Evolutionary conservation across 345 rosid species (phyloP), one percentile per base, ranked within the genome.

Genomic region (Erucastrum elatum): DNA sequence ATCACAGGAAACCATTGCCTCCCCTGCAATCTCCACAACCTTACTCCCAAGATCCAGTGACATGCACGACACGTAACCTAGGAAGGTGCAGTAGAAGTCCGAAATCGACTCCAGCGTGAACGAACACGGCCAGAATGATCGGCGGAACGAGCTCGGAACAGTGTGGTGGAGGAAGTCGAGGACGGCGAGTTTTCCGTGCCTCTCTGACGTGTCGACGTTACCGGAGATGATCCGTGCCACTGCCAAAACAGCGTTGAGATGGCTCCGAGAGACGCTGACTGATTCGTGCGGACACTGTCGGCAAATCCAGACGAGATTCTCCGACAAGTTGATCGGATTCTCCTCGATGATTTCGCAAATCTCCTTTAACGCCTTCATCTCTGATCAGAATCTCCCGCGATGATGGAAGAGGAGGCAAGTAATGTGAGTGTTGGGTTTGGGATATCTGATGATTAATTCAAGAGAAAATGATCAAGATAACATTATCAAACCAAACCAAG

Each of bases 101-200:
- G 91, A 82, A 33, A 89, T 86, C 66, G 87, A 76, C 59, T 86
- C 92, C 72, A 15, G 44, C 41, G 75, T 74, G 79, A 82, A 87
- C 25, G 98, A 90, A 62, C 88, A 94, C 49, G 98, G 99, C 99
- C 99, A 96, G 65, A 89, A 96, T 0, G 90, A 87, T 44, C 80
- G 87, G 15, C 69, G 72, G 67, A 96, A 96, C 7, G 98, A 91
- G n/a, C 82, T 75, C 44, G 98, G 97, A 34, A 90, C 78, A 8
- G 91, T 83, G 49, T 86, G 87, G 64, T 90, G 77, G 78, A 91
- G 77, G 78, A 91, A 96, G 51, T 89, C 97, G 55, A 89, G 76
- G 9, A 87, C 81, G 51, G 86, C 84, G 63, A 88, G 83, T 77
- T 87, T 82, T 11, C 97, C 88, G 39, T 90, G 83, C 51, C 74